A percentile compares a stretch with the other conserved stretches of the same genome.
These are phyloP conservation scores for Pseudogymnoascus sp. DNA, from an alignment of 2,329 filamentous ascomycete species.

Conservation along the genomic window DNA sequence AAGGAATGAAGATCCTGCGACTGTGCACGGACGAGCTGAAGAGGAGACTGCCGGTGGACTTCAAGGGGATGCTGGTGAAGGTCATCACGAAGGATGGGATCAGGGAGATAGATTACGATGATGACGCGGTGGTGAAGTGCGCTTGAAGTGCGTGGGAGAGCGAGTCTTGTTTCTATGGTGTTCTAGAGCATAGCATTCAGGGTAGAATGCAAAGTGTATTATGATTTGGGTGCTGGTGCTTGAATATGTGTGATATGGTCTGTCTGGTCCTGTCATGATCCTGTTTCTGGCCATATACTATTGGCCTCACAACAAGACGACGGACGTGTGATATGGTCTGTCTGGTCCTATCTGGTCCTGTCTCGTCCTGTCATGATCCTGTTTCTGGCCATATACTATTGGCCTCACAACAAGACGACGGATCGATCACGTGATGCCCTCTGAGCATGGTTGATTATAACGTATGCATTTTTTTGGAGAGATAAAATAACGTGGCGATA, in stretches of 20 bases:
- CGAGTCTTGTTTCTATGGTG: constrained; percentile 15
- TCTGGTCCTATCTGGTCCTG: background rate
- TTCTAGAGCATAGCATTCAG: constrained; percentile 25
- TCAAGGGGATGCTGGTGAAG: constrained; percentile 95
- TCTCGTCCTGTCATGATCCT: background rate
- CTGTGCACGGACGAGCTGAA: constrained; percentile 98
- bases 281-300: background rate
- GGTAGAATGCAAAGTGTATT: constrained; percentile 12
- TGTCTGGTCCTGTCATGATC: background rate
- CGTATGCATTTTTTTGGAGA: background rate
- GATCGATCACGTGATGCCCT: background rate
- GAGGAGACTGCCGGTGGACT: constrained; percentile 93
- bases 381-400: background rate
- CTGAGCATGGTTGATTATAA: background rate
- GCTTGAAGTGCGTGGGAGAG: background rate
- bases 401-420: background rate
- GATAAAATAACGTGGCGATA: background rate
- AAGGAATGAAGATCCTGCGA: constrained; percentile 84
- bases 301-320: background rate
- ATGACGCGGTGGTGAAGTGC: constrained; percentile 35
- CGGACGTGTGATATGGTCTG: background rate
- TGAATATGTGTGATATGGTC: background rate
- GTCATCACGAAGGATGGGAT: constrained; percentile 92
- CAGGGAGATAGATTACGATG: constrained; percentile 73
- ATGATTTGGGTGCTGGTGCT: background rate